Conservation (phyloP, 1,284 basidiomycete genomes). For the Naganishia sp. region DNA sequence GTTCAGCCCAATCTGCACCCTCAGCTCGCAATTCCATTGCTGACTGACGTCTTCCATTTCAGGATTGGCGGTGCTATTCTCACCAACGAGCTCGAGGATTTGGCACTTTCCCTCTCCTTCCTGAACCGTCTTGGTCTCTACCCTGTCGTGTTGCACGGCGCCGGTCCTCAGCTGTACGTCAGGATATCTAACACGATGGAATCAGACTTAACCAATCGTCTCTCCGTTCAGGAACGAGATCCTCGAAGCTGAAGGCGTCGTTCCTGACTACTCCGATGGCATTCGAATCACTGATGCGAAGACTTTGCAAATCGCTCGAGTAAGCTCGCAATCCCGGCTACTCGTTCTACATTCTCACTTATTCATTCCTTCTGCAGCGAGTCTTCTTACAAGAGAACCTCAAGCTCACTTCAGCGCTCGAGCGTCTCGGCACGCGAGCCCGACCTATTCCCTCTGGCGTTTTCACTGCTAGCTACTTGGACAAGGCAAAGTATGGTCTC, state of each 20-base stretch:
- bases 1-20: too few species aligned
- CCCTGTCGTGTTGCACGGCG: constrained; percentile 91
- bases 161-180: constrained; percentile 75
- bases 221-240: constrained; percentile 65
- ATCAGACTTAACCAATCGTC: not conserved
- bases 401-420: constrained; percentile 84
- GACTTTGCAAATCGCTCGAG: constrained; percentile 84
- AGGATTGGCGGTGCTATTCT: constrained; percentile 88
- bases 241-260: constrained; percentile 82
- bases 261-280: constrained; percentile 93
- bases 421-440: constrained; percentile 87
- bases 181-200: not conserved
- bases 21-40: not conserved
- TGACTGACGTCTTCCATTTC: constrained; percentile 15
- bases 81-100: constrained; percentile 78
- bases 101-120: constrained; percentile 89
- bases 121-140: constrained; percentile 90
- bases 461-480: constrained; percentile 91
- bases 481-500: constrained; percentile 89
- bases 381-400: constrained; percentile 95
- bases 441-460: constrained; percentile 94
- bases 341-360: too few species aligned
- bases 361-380: constrained; percentile 50
- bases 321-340: constrained; percentile 31
- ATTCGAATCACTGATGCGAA: constrained; percentile 92